A percentile compares a stretch with the other conserved stretches of the same genome.
Conservation (phyloP, 192 early-diverging fungal species). For the Geranomyces variabilis region DNA sequence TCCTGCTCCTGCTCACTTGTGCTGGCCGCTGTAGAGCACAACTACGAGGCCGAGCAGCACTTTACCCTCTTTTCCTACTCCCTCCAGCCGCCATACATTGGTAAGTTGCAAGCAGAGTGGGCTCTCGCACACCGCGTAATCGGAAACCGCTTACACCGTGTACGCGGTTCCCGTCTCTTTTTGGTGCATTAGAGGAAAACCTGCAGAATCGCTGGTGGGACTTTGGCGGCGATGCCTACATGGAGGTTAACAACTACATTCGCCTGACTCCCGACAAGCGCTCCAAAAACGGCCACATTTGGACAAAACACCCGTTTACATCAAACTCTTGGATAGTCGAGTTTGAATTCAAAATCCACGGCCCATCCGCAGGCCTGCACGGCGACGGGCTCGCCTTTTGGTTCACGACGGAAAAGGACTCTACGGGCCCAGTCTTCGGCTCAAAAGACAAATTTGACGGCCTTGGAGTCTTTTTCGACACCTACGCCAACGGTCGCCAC, state of each 20-base stretch:
- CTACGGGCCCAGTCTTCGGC: conserved; percentile 35
- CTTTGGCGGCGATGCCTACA: conserved; percentile 88
- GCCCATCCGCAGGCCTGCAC: conserved; percentile 72
- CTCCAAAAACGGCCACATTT: conserved; percentile 82
- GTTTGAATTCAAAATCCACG: conserved; percentile 89
- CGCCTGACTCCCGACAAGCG: conserved; percentile 81
- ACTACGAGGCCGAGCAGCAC: neutral
- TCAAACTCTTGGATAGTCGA: conserved; percentile 78
- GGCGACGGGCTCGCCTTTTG: conserved; percentile 98
- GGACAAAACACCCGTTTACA: conserved; percentile 74
- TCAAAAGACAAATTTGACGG: conserved; percentile 72
- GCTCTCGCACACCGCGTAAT: no score
- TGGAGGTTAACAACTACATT: conserved; percentile 86
- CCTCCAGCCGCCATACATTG: conserved; percentile 9
- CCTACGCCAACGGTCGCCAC: conserved; percentile 83
- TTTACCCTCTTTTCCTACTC: conserved; percentile 21
- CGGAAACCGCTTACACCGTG: no score
- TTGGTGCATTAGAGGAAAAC: conserved; percentile 42
- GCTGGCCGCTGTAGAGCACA: neutral
- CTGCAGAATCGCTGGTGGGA: conserved; percentile 82
- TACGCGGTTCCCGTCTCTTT: neutral
- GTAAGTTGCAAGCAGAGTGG: neutral
- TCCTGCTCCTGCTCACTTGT: no score
- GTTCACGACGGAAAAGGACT: conserved; percentile 72
- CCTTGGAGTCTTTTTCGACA: conserved; percentile 96